Conservation (phyloP, 805 yeast genomes). For the Metschnikowia santaceciliae region DNA sequence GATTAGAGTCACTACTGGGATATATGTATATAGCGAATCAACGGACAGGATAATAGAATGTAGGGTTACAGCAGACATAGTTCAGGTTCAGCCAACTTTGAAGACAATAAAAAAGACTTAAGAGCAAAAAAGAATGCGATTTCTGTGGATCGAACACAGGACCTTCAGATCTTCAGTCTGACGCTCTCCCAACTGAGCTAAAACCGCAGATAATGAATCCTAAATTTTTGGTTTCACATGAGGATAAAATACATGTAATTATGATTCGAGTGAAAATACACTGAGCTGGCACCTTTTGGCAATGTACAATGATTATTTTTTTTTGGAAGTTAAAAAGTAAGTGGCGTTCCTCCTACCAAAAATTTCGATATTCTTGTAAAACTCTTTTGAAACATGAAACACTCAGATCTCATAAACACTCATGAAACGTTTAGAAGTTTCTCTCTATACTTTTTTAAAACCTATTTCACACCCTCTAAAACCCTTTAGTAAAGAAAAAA, state of each 20-base stretch:
- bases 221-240: neutral
- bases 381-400: too few relatives aligned
- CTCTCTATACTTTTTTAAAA: too few relatives aligned
- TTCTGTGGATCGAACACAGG: slow-evolving; percentile 29
- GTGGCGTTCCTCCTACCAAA: too few relatives aligned
- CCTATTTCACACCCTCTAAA: too few relatives aligned
- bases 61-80: neutral
- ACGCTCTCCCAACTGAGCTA: slow-evolving; percentile 35
- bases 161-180: slow-evolving; percentile 19
- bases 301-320: too few relatives aligned
- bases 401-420: too few relatives aligned
- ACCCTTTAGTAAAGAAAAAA: too few relatives aligned
- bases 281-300: too few relatives aligned
- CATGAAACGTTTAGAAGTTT: too few relatives aligned
- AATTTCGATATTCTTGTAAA: too few relatives aligned
- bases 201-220: slow-evolving; percentile 22
- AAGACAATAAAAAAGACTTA: neutral
- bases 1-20: slow-evolving; percentile 22
- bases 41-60: neutral
- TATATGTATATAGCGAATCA: slow-evolving; percentile 8
- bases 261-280: too few relatives aligned
- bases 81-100: neutral
- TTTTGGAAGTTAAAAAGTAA: too few relatives aligned
- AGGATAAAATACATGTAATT: neutral
- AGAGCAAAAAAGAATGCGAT: slow-evolving; percentile 20